Conservation (phyloP, 352 stramenopile genomes). For the Globisporangium alternatum region DNA sequence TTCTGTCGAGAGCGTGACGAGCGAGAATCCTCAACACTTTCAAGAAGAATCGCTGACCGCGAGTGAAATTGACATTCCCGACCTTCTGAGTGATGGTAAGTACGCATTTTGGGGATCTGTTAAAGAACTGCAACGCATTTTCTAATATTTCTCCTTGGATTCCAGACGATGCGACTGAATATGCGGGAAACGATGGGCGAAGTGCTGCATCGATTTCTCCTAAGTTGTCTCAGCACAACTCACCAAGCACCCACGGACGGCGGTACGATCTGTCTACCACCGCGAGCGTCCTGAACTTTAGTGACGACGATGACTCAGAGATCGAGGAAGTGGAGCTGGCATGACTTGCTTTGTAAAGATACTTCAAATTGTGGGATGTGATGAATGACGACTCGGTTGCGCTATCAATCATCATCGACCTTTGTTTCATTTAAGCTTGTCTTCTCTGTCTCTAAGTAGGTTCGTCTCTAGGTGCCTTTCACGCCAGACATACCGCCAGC, state of each 20-base stretch:
- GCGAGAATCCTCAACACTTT: background rate
- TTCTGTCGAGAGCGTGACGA: constrained; percentile 5
- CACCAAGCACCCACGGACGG: background rate
- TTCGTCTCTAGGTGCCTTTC: constrained; percentile 32
- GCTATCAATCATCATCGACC: background rate
- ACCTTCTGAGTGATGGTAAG: constrained; percentile 6
- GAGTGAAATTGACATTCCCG: background rate
- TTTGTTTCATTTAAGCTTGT: background rate
- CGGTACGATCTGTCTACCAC: background rate
- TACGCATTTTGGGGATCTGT: background rate
- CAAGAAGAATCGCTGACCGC: background rate
- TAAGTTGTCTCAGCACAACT: background rate
- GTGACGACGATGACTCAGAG: constrained; percentile 41
- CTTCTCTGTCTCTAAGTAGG: constrained; percentile 2
- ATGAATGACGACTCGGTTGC: background rate
- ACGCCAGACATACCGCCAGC: constrained; percentile 54
- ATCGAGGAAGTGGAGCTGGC: constrained; percentile 57
- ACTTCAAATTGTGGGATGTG: background rate
- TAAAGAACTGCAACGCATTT: background rate
- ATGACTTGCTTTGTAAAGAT: constrained; percentile 4
- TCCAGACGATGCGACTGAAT: background rate
- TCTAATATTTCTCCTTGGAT: background rate
- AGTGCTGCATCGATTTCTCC: background rate
- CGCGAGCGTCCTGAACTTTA: constrained; percentile 28
- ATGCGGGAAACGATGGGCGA: background rate